Base-by-base conservation (phyloP, 2,329 filamentous ascomycete species). In the Fusarium sp. region DNA sequence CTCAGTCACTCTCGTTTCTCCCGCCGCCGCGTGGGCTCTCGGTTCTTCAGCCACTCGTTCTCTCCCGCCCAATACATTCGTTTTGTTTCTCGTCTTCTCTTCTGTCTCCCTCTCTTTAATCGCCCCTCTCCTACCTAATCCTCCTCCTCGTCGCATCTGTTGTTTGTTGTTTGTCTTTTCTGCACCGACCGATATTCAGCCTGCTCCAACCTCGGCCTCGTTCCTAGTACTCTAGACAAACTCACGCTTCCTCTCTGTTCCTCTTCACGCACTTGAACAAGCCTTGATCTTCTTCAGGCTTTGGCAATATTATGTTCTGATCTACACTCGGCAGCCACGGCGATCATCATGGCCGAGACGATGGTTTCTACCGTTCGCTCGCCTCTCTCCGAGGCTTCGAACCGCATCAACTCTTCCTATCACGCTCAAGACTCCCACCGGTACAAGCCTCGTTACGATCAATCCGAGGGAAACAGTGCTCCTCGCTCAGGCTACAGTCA, bases 361-460 rank as follows among this genome's bases (percentile, higher is more conserved):
- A 76, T 76, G 71, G 77, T 77, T 75, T 75, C 79, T 68, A 79
- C 76, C 63, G 62, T 71, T 64, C 84, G 84, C 65, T 77, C 81
- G 62, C 87, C 87, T 50, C 81, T 89, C 52, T 83, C 82, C 37
- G 87, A 89, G 78, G 85, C 86, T 24, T 84, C 83, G 29, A 82
- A 85, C 70, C 84, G 87, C 73, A 81, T 86, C 74, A 89, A 88
- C 76, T 84, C 85, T 29, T 78, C 81, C 20, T 80, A 80, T 68
- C 76, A 80, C 43, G 64, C 74, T 58, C 66, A 77, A 56, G 77
- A 82, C 33, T 65, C 74, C 22, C 78, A 80, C 33, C 68, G 70
- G 29, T 67, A 70, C 68, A 85, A 85, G 74, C 52, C 79, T 65
- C 79, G 80, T 52, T 72, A 79, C 67, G 76, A 78, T 48, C 80